These are phyloP conservation scores for Penicillium argentinense DNA, from an alignment of 495 filamentous ascomycete species.

Conservation along the genomic window DNA sequence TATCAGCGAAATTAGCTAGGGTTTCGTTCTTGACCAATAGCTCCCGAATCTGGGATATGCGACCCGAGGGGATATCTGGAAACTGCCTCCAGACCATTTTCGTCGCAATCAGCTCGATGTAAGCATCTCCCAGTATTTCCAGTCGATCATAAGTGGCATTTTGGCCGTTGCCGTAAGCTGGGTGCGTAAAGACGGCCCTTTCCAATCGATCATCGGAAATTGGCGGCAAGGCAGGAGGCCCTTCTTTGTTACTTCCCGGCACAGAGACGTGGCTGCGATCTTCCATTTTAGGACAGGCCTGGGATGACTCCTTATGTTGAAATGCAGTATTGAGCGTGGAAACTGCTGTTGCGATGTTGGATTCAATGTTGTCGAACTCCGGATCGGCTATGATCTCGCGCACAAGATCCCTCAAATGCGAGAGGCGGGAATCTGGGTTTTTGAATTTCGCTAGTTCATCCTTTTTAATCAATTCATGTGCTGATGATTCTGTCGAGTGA, in stretches of 20 bases:
- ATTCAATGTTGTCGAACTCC: constrained; percentile 7
- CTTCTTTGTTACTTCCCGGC: not conserved
- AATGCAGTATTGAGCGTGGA: constrained; percentile 23
- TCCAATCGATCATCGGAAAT: constrained; percentile 57
- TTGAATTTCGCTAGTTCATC: too few relatives aligned
- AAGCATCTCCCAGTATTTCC: constrained; percentile 76
- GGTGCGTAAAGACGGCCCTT: constrained; percentile 67
- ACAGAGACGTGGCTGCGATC: not conserved
- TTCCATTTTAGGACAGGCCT: not conserved
- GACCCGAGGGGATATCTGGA: constrained; percentile 54
- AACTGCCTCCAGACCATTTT: constrained; percentile 65
- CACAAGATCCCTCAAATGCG: constrained; percentile 15
- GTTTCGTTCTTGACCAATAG: constrained; percentile 75
- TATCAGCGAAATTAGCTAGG: constrained; percentile 59
- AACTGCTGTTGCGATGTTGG: constrained; percentile 25
- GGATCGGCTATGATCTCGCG: constrained; percentile 20
- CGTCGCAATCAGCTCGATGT: constrained; percentile 67
- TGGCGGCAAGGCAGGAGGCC: constrained; percentile 54
- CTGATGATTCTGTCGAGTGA: too few relatives aligned
- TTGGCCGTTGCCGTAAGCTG: constrained; percentile 39
- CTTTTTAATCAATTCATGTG: too few relatives aligned
- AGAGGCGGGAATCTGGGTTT: constrained; percentile 14
- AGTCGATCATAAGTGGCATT: constrained; percentile 61
- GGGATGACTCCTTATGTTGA: not conserved
- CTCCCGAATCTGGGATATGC: constrained; percentile 66